Conservation (phyloP, 2,329 filamentous ascomycete genomes). For the Colletotrichum sojae region DNA sequence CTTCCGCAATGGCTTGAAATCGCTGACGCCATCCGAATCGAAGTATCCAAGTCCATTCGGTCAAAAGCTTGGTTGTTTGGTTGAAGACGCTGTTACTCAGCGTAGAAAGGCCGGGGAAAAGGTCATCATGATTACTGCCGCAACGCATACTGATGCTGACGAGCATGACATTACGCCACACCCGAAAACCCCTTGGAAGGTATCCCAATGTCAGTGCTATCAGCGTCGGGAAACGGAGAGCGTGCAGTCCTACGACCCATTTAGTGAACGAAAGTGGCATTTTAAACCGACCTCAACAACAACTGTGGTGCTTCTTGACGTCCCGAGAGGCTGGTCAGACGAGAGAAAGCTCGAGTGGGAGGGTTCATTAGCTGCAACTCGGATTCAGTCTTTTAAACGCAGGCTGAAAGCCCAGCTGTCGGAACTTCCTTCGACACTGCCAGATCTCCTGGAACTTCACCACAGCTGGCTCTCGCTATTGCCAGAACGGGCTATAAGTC, state of each 20-base stretch:
- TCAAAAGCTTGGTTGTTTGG: not conserved
- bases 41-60: not conserved
- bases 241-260: not conserved
- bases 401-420: conserved; percentile 7
- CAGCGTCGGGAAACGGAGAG: not conserved
- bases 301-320: not conserved
- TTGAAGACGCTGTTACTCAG: not conserved
- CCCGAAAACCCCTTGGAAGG: not conserved
- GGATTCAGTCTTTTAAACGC: conserved; percentile 10
- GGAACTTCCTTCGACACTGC: not conserved
- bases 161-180: not conserved
- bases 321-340: conserved; percentile 3
- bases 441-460: not conserved
- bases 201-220: conserved; percentile 1
- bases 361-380: conserved; percentile 1
- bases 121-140: not conserved
- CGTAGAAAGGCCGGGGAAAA: conserved; percentile 1
- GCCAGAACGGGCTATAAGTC: not conserved
- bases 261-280: not conserved
- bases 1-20: not conserved
- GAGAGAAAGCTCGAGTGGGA: conserved; percentile 2
- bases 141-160: not conserved
- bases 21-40: not conserved
- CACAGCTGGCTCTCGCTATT: conserved; percentile 1
- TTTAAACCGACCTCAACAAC: not conserved